Conservation (phyloP, 345 rosid species). For the Gossypium rotundifolium region DNA sequence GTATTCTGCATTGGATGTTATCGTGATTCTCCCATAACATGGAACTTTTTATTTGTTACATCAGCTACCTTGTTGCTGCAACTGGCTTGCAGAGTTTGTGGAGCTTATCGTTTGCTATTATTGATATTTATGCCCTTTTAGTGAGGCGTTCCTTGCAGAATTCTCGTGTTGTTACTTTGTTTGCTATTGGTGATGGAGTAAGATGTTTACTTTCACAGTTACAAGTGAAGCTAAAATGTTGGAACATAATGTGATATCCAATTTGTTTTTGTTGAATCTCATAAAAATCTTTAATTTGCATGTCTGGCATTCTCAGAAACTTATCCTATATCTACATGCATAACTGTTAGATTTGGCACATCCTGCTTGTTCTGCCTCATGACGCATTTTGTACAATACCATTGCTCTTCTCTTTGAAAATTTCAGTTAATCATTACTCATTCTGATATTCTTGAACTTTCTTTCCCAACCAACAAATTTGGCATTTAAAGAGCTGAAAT, state of each 20-base stretch:
- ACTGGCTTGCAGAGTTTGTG: conserved; percentile 68
- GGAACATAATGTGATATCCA: background rate
- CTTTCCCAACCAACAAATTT: background rate
- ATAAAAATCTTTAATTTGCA: background rate
- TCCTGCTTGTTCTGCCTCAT: background rate
- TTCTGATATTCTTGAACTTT: background rate
- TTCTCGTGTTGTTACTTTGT: conserved; percentile 39
- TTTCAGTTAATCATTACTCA: background rate
- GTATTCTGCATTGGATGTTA: background rate
- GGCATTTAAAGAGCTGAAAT: background rate
- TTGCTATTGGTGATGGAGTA: conserved; percentile 76
- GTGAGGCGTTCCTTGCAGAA: conserved; percentile 72
- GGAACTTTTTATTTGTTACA: conserved; percentile 18
- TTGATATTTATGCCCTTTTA: conserved; percentile 55
- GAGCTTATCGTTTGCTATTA: conserved; percentile 55
- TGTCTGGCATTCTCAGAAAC: background rate
- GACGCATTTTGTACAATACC: background rate
- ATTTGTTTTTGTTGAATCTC: background rate
- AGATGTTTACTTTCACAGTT: conserved; percentile 17
- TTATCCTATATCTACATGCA: background rate
- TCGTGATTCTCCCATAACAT: conserved; percentile 9
- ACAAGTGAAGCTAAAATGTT: background rate
- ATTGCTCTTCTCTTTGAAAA: background rate
- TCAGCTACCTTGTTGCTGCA: conserved; percentile 80
- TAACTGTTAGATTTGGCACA: background rate